These are phyloP conservation scores for Aspergillus piperis DNA, from an alignment of 2,329 filamentous ascomycete genomes.

Conservation along the genomic window DNA sequence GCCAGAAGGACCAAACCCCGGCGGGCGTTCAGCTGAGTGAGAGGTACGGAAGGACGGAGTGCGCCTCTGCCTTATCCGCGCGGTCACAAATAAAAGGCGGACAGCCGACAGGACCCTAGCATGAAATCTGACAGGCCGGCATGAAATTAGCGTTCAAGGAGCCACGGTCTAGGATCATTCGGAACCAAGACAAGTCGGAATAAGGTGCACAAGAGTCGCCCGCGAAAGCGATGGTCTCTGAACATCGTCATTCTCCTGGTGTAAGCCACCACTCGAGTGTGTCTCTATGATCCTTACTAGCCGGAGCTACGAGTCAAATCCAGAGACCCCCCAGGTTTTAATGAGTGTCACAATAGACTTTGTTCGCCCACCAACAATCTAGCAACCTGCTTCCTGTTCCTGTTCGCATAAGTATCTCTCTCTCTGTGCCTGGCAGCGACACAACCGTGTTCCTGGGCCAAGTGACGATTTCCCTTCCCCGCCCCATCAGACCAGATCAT, in stretches of 20 bases:
- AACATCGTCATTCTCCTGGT: conserved; percentile 5
- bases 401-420: not conserved
- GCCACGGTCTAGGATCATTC: not conserved
- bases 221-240: not conserved
- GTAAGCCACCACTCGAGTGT: conserved; percentile 7
- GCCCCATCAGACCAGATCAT: not conserved
- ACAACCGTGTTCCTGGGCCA: not conserved
- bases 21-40: not conserved
- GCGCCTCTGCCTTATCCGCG: not conserved
- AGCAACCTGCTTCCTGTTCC: not conserved
- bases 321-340: not conserved
- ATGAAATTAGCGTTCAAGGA: not conserved
- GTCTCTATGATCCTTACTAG: conserved; percentile 5
- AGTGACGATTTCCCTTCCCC: not conserved
- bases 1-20: not conserved
- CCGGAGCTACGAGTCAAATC: not conserved
- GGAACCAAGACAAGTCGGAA: conserved; percentile 1
- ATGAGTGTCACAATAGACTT: conserved; percentile 7
- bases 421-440: not conserved
- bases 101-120: not conserved
- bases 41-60: not conserved
- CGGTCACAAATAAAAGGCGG: not conserved
- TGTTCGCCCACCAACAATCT: not conserved
- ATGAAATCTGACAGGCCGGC: not conserved
- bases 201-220: not conserved